phyloP scores from a whole-genome alignment of 768 basidiomycete species.

The Fomitopsis serialis region DNA sequence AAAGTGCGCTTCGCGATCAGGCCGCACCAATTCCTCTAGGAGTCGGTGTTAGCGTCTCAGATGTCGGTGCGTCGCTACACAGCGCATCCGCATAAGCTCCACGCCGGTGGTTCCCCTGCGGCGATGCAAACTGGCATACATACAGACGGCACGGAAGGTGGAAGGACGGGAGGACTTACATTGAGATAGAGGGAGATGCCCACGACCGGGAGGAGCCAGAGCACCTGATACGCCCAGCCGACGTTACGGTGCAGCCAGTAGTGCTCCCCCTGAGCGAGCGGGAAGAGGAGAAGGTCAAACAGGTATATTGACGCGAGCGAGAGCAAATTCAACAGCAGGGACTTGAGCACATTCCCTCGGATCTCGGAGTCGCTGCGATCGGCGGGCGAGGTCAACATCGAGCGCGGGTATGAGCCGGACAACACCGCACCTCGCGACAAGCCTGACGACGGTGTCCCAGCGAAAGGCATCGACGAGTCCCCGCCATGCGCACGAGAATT shows the following conservation, averaged over 20 bases:
- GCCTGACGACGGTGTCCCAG: slow-evolving; percentile 59
- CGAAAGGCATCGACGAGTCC: slow-evolving; percentile 71
- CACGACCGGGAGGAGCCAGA: slow-evolving; percentile 80
- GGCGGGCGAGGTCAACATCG: slow-evolving; percentile 5
- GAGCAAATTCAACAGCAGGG: slow-evolving; percentile 63
- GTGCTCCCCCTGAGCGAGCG: slow-evolving; percentile 54
- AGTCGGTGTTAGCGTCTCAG: slow-evolving; percentile 7
- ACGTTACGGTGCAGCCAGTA: slow-evolving; percentile 70
- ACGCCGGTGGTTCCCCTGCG: background rate
- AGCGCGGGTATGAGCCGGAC: background rate
- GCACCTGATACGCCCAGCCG: slow-evolving; percentile 67
- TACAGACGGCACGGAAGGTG: slow-evolving; percentile 1
- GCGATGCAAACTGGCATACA: background rate
- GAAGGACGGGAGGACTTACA: slow-evolving; percentile 36
- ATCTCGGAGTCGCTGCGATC: slow-evolving; percentile 65
- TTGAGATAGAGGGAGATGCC: slow-evolving; percentile 78
- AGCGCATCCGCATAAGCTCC: background rate
- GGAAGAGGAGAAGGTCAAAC: slow-evolving; percentile 69
- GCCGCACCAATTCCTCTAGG: slow-evolving; percentile 72
- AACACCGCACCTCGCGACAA: slow-evolving; percentile 48
- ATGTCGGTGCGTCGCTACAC: too few species aligned
- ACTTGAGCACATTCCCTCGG: slow-evolving; percentile 70
- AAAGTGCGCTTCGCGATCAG: slow-evolving; percentile 73
- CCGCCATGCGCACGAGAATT: slow-evolving; percentile 49
- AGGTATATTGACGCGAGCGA: slow-evolving; percentile 69